Conservation (phyloP, 2,329 filamentous ascomycete genomes). For the Bretziella fagacearum region DNA sequence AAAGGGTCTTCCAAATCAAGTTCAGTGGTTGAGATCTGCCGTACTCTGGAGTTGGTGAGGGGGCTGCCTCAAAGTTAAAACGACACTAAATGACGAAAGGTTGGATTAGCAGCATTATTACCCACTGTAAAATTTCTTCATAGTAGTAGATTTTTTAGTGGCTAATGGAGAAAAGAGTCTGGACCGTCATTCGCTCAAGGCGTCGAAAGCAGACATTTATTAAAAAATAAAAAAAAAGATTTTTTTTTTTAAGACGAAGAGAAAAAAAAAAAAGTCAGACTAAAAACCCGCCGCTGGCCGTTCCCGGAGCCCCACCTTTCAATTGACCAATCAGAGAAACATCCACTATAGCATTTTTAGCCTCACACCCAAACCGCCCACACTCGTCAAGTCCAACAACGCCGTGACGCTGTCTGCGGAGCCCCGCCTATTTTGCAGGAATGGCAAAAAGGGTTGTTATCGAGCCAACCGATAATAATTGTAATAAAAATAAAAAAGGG, state of each 20-base stretch:
- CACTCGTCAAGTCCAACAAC: neutral
- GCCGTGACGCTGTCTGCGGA: neutral
- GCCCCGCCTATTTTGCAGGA: neutral
- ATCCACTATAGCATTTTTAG: neutral
- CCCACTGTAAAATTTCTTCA: constrained; percentile 13
- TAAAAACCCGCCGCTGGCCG: constrained; percentile 6
- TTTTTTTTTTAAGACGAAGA: too few relatives aligned
- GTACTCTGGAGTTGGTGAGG: too few relatives aligned
- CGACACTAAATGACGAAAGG: too few relatives aligned
- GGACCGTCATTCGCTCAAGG: neutral
- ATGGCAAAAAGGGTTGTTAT: constrained; percentile 7
- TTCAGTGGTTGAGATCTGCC: too few relatives aligned
- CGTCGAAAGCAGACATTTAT: too few relatives aligned
- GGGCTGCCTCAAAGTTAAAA: too few relatives aligned
- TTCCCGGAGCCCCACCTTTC: constrained; percentile 9
- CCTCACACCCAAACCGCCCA: constrained; percentile 5
- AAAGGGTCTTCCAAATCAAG: too few relatives aligned
- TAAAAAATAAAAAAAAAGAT: too few relatives aligned
- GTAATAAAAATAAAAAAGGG: neutral
- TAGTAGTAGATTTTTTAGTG: constrained; percentile 9
- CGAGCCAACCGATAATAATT: neutral
- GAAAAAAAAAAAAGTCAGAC: too few relatives aligned
- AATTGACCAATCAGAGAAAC: constrained; percentile 1
- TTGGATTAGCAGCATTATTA: too few relatives aligned
- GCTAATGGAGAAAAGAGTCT: neutral